These are phyloP conservation scores for Buxus sempervirens DNA, from an alignment of 164 flowering plant species.

Conservation along the genomic window DNA sequence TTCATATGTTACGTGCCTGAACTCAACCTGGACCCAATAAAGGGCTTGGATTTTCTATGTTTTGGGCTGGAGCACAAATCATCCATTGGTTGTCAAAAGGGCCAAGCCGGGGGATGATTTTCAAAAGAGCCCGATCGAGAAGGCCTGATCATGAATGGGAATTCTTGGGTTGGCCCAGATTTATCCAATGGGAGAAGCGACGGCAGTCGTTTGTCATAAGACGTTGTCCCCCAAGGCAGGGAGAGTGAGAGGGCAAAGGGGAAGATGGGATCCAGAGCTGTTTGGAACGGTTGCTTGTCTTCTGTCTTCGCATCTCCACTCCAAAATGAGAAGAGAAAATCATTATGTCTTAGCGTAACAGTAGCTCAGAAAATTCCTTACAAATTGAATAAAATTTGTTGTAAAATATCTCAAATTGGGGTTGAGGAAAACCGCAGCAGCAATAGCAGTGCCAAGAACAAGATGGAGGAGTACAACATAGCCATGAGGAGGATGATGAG, in stretches of 20 bases:
- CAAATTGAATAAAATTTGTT: constrained; percentile 22
- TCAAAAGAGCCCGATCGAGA: too few relatives aligned
- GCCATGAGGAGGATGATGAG: constrained; percentile 95
- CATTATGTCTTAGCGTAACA: background rate
- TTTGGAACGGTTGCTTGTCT: constrained; percentile 17
- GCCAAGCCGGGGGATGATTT: too few relatives aligned
- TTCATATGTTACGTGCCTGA: too few relatives aligned
- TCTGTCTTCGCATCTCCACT: constrained; percentile 17
- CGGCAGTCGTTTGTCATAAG: too few relatives aligned
- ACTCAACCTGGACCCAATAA: too few relatives aligned
- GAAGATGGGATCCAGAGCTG: constrained; percentile 6
- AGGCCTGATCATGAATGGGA: too few relatives aligned
- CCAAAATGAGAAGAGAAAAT: constrained; percentile 14
- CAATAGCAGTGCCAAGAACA: constrained; percentile 19
- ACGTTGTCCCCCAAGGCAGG: background rate
- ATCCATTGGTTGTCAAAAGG: too few relatives aligned
- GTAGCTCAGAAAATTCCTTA: constrained; percentile 1
- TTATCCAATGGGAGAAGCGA: too few relatives aligned
- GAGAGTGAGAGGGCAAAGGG: background rate
- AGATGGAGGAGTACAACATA: constrained; percentile 76
- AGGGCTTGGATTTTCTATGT: too few relatives aligned
- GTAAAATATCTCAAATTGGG: constrained; percentile 33
- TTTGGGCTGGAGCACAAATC: too few relatives aligned
- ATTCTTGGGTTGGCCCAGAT: too few relatives aligned
- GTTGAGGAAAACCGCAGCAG: constrained; percentile 29